A percentile compares a stretch with the other conserved stretches of the same genome.
phyloP scores from a whole-genome alignment of 352 stramenopile genomes.

The Phytophthora nicotianae region DNA sequence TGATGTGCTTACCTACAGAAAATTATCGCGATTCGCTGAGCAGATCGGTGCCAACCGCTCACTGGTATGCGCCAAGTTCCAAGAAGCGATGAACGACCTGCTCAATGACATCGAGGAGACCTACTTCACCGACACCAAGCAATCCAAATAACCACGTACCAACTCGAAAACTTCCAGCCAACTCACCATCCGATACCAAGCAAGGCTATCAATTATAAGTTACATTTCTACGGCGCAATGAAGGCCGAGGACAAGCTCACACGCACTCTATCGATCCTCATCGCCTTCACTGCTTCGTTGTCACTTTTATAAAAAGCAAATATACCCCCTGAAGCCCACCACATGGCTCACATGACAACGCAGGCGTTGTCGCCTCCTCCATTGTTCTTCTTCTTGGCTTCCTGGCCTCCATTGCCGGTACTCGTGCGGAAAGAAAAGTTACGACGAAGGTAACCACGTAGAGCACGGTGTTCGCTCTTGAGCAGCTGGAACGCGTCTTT shows the following conservation, averaged over 20 bases:
- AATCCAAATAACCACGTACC: slow-evolving; percentile 43
- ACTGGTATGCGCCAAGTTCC: slow-evolving; percentile 72
- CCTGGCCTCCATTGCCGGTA: slow-evolving; percentile 32
- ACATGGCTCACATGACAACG: slow-evolving; percentile 55
- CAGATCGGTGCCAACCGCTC: slow-evolving; percentile 65
- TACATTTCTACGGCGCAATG: slow-evolving; percentile 33
- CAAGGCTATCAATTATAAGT: slow-evolving; percentile 35
- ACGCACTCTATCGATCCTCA: slow-evolving; percentile 11
- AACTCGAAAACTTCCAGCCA: background rate
- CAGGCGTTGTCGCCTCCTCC: slow-evolving; percentile 63
- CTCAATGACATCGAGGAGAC: slow-evolving; percentile 71
- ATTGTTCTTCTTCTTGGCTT: slow-evolving; percentile 42
- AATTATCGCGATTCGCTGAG: slow-evolving; percentile 80
- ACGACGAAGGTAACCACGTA: slow-evolving; percentile 79
- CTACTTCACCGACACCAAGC: slow-evolving; percentile 60
- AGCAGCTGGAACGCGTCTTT: slow-evolving; percentile 60
- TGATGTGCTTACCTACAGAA: slow-evolving; percentile 42
- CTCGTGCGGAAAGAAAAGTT: slow-evolving; percentile 83
- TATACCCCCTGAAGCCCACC: slow-evolving; percentile 11
- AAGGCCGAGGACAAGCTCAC: slow-evolving; percentile 14
- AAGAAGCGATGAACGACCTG: slow-evolving; percentile 77
- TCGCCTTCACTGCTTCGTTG: slow-evolving; percentile 10
- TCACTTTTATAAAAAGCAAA: slow-evolving; percentile 34
- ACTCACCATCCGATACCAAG: slow-evolving; percentile 4
- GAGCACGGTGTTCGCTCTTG: slow-evolving; percentile 74